A percentile compares a stretch with the other conserved stretches of the same genome.
Conservation (phyloP, 179 eudicot species). For the Patellifolia procumbens region DNA sequence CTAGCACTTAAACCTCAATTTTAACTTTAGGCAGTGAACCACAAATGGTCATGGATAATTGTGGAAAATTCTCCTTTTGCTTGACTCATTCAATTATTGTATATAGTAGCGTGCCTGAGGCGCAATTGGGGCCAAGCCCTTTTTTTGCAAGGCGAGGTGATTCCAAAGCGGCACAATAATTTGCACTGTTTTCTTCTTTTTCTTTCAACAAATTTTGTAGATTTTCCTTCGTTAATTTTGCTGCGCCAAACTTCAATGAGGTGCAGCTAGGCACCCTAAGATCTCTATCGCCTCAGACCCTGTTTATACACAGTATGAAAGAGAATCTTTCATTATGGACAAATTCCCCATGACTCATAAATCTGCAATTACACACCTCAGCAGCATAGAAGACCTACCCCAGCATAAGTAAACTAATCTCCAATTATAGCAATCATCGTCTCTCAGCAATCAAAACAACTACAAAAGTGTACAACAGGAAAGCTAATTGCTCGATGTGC, state of each 20-base stretch:
- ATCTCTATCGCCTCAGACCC: too few relatives aligned
- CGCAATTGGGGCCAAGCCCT: too few relatives aligned
- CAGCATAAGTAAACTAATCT: neutral
- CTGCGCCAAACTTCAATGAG: too few relatives aligned
- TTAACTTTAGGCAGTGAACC: neutral
- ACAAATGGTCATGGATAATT: conserved; percentile 2
- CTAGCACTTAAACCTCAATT: neutral
- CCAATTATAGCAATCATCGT: neutral
- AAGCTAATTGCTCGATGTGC: conserved; percentile 1
- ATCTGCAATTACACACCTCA: neutral
- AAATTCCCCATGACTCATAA: neutral
- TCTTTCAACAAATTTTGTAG: too few relatives aligned
- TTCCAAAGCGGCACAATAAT: too few relatives aligned
- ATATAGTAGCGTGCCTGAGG: too few relatives aligned
- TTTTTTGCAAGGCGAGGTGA: too few relatives aligned
- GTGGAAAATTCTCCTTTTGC: neutral
- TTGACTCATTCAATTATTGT: neutral
- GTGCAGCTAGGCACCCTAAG: too few relatives aligned
- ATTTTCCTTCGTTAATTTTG: too few relatives aligned
- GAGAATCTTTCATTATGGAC: neutral
- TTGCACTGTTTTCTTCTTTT: too few relatives aligned
- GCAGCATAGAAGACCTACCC: neutral
- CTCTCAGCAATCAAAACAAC: conserved; percentile 3
- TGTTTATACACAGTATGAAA: too few relatives aligned
- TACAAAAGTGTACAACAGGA: neutral